Percentiles rank a stretch among this genome's conserved stretches.
Evolutionary conservation across 2,329 filamentous ascomycete species (phyloP).

Genomic region (Pseudopithomyces chartarum): DNA sequence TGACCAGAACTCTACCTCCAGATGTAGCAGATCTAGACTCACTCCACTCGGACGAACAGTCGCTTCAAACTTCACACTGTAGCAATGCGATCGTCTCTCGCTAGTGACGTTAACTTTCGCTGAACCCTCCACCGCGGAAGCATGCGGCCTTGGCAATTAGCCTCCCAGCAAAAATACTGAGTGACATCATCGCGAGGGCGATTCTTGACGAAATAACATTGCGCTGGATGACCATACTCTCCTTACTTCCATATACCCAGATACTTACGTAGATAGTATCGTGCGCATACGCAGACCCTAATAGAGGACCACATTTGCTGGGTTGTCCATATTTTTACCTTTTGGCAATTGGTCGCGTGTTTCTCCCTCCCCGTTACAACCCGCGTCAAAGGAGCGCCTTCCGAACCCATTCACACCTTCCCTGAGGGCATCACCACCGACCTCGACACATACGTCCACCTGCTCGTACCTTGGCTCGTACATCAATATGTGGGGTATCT

Average conservation of each 20-base stretch:
- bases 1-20: not conserved
- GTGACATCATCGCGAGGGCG: not conserved
- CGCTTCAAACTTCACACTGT: not conserved
- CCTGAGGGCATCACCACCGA: not conserved
- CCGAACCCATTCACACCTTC: not conserved
- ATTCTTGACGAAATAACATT: conserved; percentile 5
- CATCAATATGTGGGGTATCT: conserved; percentile 44
- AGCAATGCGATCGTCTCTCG: not conserved
- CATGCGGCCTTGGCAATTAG: conserved; percentile 4
- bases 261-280: not conserved
- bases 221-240: not conserved
- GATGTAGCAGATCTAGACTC: not conserved
- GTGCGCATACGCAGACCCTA: not conserved
- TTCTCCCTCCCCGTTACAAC: not conserved
- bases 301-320: not conserved
- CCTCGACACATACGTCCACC: not conserved
- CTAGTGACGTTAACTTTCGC: not conserved
- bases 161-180: not conserved
- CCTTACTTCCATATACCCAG: not conserved
- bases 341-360: not conserved
- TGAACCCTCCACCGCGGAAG: conserved; percentile 1
- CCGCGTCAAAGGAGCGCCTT: conserved; percentile 1
- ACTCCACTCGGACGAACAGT: not conserved
- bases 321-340: not conserved
- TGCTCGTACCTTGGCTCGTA: not conserved